phyloP scores from a whole-genome alignment of 768 basidiomycete genomes.

The Russula olivacea region DNA sequence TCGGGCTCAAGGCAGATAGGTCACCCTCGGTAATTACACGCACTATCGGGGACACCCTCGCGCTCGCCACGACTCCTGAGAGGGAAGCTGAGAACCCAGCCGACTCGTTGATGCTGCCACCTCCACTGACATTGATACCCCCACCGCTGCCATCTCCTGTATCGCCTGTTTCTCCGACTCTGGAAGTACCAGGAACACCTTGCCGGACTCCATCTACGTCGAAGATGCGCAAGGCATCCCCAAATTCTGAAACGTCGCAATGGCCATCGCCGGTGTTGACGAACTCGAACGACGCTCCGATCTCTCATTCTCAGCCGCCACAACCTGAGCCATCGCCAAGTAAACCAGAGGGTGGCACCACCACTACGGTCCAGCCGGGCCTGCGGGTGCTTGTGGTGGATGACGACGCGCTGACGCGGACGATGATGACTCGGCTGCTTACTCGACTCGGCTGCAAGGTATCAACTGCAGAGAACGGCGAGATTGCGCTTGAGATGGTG shows the following conservation, averaged over 20 bases:
- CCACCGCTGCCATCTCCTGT: background rate
- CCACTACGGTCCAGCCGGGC: conserved; percentile 39
- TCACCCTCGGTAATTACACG: conserved; percentile 36
- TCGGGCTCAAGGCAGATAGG: conserved; percentile 41
- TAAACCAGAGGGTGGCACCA: background rate
- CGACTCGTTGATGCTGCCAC: background rate
- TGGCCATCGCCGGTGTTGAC: background rate
- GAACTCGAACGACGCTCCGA: background rate
- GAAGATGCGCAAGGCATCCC: background rate
- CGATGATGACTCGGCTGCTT: conserved; percentile 73
- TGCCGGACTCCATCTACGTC: background rate
- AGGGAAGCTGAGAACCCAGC: conserved; percentile 11
- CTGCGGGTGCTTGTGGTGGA: conserved; percentile 75
- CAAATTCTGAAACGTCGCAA: background rate
- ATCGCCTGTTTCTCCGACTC: background rate
- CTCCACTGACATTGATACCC: background rate
- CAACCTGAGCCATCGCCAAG: conserved; percentile 9
- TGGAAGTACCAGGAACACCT: background rate
- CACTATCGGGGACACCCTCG: conserved; percentile 34
- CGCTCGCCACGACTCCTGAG: conserved; percentile 11
- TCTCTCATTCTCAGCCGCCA: background rate
- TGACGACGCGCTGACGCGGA: conserved; percentile 75
- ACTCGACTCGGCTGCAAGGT: conserved; percentile 74
- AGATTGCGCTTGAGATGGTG: conserved; percentile 68
- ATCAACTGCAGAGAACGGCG: conserved; percentile 79